Percentiles rank a stretch among this genome's conserved stretches.
These are phyloP conservation scores for Cephaloascus albidus DNA, from an alignment of 805 yeast species.

Conservation along the genomic window DNA sequence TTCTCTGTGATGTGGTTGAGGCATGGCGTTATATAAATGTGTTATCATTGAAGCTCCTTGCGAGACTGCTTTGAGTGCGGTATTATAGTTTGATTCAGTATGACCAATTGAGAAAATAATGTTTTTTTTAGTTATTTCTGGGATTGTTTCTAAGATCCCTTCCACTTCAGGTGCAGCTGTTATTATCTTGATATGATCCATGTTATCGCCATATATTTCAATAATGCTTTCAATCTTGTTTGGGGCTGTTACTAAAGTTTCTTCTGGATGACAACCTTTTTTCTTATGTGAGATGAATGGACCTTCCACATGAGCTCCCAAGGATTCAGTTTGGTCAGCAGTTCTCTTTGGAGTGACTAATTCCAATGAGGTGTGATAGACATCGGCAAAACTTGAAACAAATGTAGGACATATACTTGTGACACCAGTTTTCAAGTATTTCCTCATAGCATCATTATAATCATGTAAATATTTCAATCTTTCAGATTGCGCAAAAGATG, in stretches of 20 bases:
- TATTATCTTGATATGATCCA: conserved; percentile 23
- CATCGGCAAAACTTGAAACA: conserved; percentile 40
- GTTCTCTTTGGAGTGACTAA: conserved; percentile 24
- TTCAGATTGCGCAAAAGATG: conserved; percentile 14
- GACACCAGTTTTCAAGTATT: conserved; percentile 40
- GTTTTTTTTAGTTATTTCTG: conserved; percentile 19
- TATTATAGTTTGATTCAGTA: conserved; percentile 24
- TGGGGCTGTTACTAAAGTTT: conserved; percentile 29
- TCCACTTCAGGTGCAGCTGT: conserved; percentile 46
- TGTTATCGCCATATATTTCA: conserved; percentile 29
- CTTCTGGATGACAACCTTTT: conserved; percentile 42
- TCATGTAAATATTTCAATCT: conserved; percentile 19
- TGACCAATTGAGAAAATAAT: conserved; percentile 38
- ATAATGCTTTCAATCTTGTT: conserved; percentile 18
- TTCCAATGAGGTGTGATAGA: conserved; percentile 38
- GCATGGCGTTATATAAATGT: conserved; percentile 56
- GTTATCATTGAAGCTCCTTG: conserved; percentile 54
- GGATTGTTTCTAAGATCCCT: conserved; percentile 34
- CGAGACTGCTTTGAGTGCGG: conserved; percentile 29
- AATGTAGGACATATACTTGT: conserved; percentile 50
- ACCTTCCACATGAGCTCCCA: conserved; percentile 56
- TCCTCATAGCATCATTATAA: conserved; percentile 34
- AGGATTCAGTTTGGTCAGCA: conserved; percentile 25
- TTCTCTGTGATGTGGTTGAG: conserved; percentile 47
- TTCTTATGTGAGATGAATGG: conserved; percentile 41